Percentiles rank a stretch among this genome's conserved stretches.
These are phyloP conservation scores for Arctostaphylos glauca DNA, from an alignment of 148 eudicot species.

Conservation along the genomic window DNA sequence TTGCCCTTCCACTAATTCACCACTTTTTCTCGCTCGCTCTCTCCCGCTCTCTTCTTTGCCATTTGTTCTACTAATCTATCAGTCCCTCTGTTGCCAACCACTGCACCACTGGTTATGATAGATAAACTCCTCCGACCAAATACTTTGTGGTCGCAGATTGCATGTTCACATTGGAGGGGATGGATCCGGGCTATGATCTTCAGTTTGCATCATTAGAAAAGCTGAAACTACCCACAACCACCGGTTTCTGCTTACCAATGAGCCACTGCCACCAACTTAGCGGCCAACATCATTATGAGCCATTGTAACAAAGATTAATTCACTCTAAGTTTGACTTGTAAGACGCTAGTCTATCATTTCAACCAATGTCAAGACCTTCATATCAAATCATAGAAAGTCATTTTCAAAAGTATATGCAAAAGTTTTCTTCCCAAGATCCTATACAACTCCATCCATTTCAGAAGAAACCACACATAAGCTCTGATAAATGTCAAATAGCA, in stretches of 20 bases:
- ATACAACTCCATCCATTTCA: background rate
- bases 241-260: too few species aligned
- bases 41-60: background rate
- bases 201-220: too few species aligned
- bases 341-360: background rate
- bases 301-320: background rate
- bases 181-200: too few species aligned
- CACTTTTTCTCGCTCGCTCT: background rate
- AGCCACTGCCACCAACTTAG: too few species aligned
- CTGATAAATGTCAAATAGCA: constrained; percentile 7
- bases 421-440: background rate
- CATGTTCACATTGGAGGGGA: background rate
- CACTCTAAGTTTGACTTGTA: background rate
- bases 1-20: background rate
- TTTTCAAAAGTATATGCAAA: background rate
- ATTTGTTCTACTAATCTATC: background rate
- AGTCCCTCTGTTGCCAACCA: background rate
- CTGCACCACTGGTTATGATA: background rate
- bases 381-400: background rate
- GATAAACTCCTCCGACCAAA: background rate
- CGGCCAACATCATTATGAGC: too few species aligned
- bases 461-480: constrained; percentile 3
- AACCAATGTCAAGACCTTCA: background rate
- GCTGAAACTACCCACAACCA: too few species aligned
- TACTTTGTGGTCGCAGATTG: background rate